Base-by-base conservation (phyloP, 2,329 filamentous ascomycete genomes). In the Zasmidium cellare region DNA sequence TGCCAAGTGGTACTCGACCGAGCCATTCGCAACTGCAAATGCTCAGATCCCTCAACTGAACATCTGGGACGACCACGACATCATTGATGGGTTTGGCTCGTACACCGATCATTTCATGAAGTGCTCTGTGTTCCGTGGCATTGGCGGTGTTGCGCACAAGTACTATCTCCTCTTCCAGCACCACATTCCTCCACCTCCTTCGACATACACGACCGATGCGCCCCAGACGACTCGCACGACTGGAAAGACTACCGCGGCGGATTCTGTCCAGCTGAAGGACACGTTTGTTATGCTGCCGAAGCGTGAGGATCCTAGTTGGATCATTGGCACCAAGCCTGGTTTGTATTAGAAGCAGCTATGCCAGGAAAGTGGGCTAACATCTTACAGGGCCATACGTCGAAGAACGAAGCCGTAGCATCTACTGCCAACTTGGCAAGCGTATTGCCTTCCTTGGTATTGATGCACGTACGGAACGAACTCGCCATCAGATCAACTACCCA, bases 401-500 rank as follows among this genome's bases (percentile, higher is more conserved):
- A 65, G 84, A 87, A 71, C 76, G 75, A 55, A 86, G 83, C 62
- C 77, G 84, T 51, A 86, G 75, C 69, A 76, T 88, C 60, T 87
- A 85, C 74, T 85, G 84, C 73, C 83, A 85, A 55, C 77, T 88
- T 3, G 85, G 85, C 44, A 83, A 82, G 60, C 81, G 89, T 9
- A 87, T 90, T 66, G 82, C 86, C 38, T 84, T 85, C 69, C 70
- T 82, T 51, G 84, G 86, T 72, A 77, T 83, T 67, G 82, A 86
- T 72, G 82, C 83, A 9, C 80, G 83, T 14, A 85, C 83, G n/a
- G 82, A 87, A 83, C 89, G 92, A 22, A 97, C 93, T 9, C 86
- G 93, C 38, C 91, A 96, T 69, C 92, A 96, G 75, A 87, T 97
- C 76, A 97, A 97, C 77, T 97, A 96, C 68, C 73, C 79, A 57